Base-by-base conservation (phyloP, 106 monocot genomes). In the Triglochin maritima region DNA sequence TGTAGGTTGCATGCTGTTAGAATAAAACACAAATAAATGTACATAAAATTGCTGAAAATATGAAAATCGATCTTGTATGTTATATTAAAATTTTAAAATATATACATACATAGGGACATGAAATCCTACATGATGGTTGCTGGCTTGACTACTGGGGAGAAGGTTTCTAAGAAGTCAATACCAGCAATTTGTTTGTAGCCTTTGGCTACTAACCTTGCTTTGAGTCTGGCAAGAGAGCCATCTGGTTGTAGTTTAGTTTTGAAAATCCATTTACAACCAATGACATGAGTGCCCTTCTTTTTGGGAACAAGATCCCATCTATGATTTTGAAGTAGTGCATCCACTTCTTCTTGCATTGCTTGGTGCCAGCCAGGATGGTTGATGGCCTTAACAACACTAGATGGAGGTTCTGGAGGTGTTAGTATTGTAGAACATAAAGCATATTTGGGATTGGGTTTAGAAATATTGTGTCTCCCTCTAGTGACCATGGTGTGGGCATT, bases 241-340 rank as follows among this genome's bases (percentile, higher is more conserved):
- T 66, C 66, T 7, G 16, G 13, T 2, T 66, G 49, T 6, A 16
- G 5, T 50, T 52, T 66, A 50, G 2, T 50, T 16, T 52, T 66
- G 4, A 6, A 66, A 8, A 66, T n/a, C 66, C 66, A 66, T 29
- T 66, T 66, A 2, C 4, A 44, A 7, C 66, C 9, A 13, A 66
- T 5, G 7, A 66, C 17, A 52, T 52, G 45, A 48, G 16, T 17
- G 6, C 51, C 9, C 4, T 6, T 6, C 5, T 6, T 8, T n/a
- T 16, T 5, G 13, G 48, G 17, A 17, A 66, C 66, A 47, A 66
- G 14, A 6, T 49, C 11, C 15, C 17, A 50, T 0, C 50, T 50
- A 0, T 66, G 10, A 15, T 66, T 3, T 10, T 49, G 6, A 10
- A 50, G 14, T 3, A 66, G 49, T 0, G 49, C 47, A 9, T 49